Base-by-base conservation (phyloP, 2,329 filamentous ascomycete species). In the Aspergillus fumigatiaffinis region DNA sequence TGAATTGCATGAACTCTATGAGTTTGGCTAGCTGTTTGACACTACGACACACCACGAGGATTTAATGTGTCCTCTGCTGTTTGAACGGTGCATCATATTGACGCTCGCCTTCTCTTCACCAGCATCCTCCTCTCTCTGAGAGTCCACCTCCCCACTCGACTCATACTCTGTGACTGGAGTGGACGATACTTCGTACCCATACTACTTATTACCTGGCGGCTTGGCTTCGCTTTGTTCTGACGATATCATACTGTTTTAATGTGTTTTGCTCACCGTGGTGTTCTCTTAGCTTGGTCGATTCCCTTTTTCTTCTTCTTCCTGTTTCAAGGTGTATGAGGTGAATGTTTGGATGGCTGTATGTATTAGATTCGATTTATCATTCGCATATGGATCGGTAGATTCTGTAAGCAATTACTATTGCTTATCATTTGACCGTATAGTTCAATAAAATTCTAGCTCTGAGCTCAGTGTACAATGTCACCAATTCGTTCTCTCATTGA, bases 191-290 rank as follows among this genome's bases (percentile, higher is more conserved):
- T 38, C 55, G 17, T 42, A 4, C 14, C 20, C 20, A 23, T 14
- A 38, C 35, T 55, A 21, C 14, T 25, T 12, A 51, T 55, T 41
- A 46, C 21, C 28, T 53, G 44, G 42, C 12, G 21, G 44, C 44
- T 47, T 47, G 44, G 38, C 12, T 23, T 26, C 53, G 51, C 42
- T 54, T 54, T 20, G 25, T 29, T 48, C 10, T 48, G 44, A 60
- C 42, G 53, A 56, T 58, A 51, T 51, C 46, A 52, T 51, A 46
- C 46, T 25, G 21, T 38, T 32, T 50, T 42, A 49, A 49, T 50
- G 53, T 44, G 47, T n/a, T 23, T 49, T 54, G n/a, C 25, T 21
- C 8, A 12, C 32, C 12, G 21, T 10, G 20, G 50, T 20, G 25
- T 38, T 41, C n/a, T 49, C 25, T 58, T 47, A 48, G 51, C 52